These are phyloP conservation scores for Cyberlindnera maclurae DNA, from an alignment of 805 yeast genomes.

Conservation along the genomic window DNA sequence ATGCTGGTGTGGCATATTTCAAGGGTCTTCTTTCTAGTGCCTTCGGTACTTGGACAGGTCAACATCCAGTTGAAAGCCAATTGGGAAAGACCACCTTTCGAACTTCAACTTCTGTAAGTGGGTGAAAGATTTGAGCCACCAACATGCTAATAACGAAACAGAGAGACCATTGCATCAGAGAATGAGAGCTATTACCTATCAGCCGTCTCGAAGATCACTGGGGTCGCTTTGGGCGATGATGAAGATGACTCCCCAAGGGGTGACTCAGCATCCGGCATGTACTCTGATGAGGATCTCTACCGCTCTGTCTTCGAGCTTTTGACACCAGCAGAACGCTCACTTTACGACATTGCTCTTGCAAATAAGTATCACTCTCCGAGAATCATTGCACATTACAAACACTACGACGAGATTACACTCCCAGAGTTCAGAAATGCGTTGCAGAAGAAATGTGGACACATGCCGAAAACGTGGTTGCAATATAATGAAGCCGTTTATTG, in stretches of 20 bases:
- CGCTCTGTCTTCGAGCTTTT: conserved; percentile 11
- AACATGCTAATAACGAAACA: not conserved
- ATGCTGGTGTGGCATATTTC: no score
- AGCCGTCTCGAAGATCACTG: conserved; percentile 7
- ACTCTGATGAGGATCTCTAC: conserved; percentile 17
- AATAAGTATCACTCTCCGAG: conserved; percentile 48
- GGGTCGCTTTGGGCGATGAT: conserved; percentile 8
- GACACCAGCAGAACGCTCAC: conserved; percentile 14
- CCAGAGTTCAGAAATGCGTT: conserved; percentile 22
- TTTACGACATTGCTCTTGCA: conserved; percentile 23
- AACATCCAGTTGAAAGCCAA: conserved; percentile 19
- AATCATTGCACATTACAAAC: conserved; percentile 54
- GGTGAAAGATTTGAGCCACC: not conserved
- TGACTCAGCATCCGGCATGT: not conserved
- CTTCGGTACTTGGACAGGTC: conserved; percentile 10
- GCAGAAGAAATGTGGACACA: conserved; percentile 15
- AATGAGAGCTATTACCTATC: conserved; percentile 15
- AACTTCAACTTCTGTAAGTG: conserved; percentile 21
- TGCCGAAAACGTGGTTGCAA: conserved; percentile 39
- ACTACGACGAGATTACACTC: conserved; percentile 34
- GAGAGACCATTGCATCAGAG: conserved; percentile 23
- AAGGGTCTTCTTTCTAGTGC: no score
- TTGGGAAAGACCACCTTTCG: conserved; percentile 25
- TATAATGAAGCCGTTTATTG: conserved; percentile 52
- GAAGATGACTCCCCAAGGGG: not conserved